phyloP scores from a whole-genome alignment of 192 early-diverging fungal genomes.

The Entophlyctis luteolus region DNA sequence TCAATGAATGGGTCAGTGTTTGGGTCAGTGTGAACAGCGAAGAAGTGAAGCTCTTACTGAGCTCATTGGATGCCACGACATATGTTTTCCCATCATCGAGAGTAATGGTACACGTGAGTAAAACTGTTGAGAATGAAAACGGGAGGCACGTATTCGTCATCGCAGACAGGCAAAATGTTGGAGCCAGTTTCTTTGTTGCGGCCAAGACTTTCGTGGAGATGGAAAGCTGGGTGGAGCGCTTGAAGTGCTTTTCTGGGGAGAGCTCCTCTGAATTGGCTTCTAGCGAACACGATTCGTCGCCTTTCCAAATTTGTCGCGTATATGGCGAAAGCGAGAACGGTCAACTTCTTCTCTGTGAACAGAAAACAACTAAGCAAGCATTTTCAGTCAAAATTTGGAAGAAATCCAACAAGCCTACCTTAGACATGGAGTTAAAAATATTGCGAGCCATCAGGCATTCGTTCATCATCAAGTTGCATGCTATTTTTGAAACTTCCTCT shows the following conservation, averaged over 20 bases:
- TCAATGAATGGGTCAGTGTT: conserved; percentile 15
- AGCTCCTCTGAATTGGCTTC: background rate
- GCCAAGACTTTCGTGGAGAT: conserved; percentile 1
- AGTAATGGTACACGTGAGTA: background rate
- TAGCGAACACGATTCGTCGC: background rate
- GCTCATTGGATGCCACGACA: conserved; percentile 20
- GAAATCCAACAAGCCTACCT: background rate
- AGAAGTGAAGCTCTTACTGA: conserved; percentile 10
- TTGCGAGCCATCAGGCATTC: conserved; percentile 45
- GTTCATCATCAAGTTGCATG: conserved; percentile 53
- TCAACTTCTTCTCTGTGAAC: conserved; percentile 12
- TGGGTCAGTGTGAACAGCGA: conserved; percentile 1
- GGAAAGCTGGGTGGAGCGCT: conserved; percentile 2
- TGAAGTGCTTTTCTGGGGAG: background rate
- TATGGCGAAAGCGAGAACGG: background rate
- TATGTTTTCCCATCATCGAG: background rate
- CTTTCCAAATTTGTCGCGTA: conserved; percentile 3
- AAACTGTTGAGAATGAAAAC: background rate
- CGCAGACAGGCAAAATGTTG: background rate
- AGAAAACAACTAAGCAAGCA: conserved; percentile 43
- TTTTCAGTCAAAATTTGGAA: conserved; percentile 53
- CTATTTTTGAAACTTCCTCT: conserved; percentile 45
- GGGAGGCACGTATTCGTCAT: background rate
- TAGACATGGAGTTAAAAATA: conserved; percentile 36
- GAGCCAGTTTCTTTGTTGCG: background rate